Base-by-base conservation (phyloP, 1,284 basidiomycete genomes). In the Fomes fomentarius region DNA sequence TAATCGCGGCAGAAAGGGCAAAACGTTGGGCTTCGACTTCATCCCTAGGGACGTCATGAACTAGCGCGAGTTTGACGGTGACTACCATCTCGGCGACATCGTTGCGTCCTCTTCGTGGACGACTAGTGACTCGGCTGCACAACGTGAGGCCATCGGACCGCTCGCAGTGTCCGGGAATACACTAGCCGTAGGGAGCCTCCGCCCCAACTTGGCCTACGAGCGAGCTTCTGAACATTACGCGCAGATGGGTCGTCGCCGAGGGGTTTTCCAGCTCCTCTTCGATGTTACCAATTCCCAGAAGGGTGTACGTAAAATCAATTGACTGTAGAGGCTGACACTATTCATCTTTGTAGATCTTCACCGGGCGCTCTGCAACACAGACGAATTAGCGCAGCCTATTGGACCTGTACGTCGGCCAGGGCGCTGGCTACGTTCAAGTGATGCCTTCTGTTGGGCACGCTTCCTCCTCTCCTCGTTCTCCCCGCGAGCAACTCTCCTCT, bases 41-140 rank as follows among this genome's bases (percentile, higher is more conserved):
- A 75, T 82, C 24, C 81, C 82, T 2, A 68, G 73, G 0, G 81
- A 84, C 63, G 72, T 76, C 62, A 83, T 84, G 79, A 64, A 73
- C 17, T 63, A 73, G 44, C 78, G 81, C 12, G 73, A 77, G 56
- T 72, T 66, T 45, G 77, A 83, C 56, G 72, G 76, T 2, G 77
- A 81, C 58, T 82, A 83, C 61, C 82, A 84, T 63, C 70, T 83
- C 8, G 82, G 82, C 2, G 82, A 84, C 57, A 71, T 84, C 30
- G 75, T 74, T 8, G 81, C 79, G 21, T 69, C 76, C 17, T 72
- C 73, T 4, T 56, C 73, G 14, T 84, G 81, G 82, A 67, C 73
- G 30, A 74, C 62, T 40, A 79, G 77, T 12, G 81, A 84, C 62
- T 74, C 79, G 3, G 72, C 81, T 10, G 65, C 74, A 11, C 63